Evolutionary conservation across 768 basidiomycete genomes (phyloP), one percentile per base, ranked within the genome.

Genomic region (Ramaria sp.): DNA sequence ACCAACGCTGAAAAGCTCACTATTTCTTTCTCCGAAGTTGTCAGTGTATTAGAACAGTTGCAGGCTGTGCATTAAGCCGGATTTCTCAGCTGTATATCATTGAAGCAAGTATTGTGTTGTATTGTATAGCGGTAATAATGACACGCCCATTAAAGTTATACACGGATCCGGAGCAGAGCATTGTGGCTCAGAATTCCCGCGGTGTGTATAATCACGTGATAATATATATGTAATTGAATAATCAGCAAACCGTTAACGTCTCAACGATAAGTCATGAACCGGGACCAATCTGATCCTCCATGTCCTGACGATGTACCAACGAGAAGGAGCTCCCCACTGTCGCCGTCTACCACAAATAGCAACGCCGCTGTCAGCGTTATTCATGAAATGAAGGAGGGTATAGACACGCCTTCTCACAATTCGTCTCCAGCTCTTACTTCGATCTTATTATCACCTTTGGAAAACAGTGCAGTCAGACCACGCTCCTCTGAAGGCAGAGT

Each of bases 1-100:
- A 79, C 70, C 52, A 74, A 78, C 49, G 78, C 78, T 2, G 85
- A 90, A 66, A 67, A 67, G 32, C 64, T 90, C 16, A 70, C 68
- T 12, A 61, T 78, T 38, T 62, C 77, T 1, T 63, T 64, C 25
- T 68, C 36, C 15, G 74, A 82, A 51, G 58, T 76, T 3, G 63
- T 67, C 39, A 63, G 64, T 47, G 56, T 73, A 4, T 58, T 78
- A 27, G 77, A 76, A 56, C 68, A 68, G 44, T 62, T 78, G 20
- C 70, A 70, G 57, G 66, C 69, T 52, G 48, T 74, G 37, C 75
- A 77, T 58, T 77, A 57, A 71, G n/a, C n/a, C n/a, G n/a, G n/a
- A n/a, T n/a, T n/a, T n/a, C n/a, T n/a, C n/a, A n/a, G n/a, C n/a
- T n/a, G n/a, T n/a, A n/a, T n/a, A n/a, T n/a, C n/a, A n/a, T n/a